These are phyloP conservation scores for Dactylella cylindrospora DNA, from an alignment of 2,329 filamentous ascomycete species.

Conservation along the genomic window DNA sequence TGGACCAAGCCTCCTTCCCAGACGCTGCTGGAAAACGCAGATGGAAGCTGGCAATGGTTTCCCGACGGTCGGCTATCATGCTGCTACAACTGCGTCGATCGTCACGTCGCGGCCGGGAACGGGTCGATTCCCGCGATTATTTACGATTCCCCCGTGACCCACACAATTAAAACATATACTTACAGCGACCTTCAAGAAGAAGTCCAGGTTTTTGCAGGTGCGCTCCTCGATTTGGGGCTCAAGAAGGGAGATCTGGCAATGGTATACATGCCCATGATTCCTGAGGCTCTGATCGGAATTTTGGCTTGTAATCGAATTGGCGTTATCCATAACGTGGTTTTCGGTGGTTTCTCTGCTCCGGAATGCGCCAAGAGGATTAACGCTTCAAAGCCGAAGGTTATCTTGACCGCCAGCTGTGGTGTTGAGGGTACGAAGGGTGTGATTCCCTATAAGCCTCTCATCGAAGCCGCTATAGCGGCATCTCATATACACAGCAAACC, in stretches of 20 bases:
- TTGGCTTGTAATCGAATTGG: slow-evolving; percentile 79
- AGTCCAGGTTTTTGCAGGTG: slow-evolving; percentile 78
- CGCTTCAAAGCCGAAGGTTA: slow-evolving; percentile 70
- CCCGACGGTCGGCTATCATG: slow-evolving; percentile 84
- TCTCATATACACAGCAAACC: slow-evolving; percentile 70
- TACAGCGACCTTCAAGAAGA: slow-evolving; percentile 76
- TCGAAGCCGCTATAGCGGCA: slow-evolving; percentile 67
- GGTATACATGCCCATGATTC: slow-evolving; percentile 97
- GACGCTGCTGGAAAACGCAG: slow-evolving; percentile 61
- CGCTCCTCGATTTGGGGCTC: slow-evolving; percentile 78
- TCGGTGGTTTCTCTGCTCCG: slow-evolving; percentile 81
- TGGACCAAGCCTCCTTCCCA: slow-evolving; percentile 76
- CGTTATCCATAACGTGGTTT: slow-evolving; percentile 87
- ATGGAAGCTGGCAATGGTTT: slow-evolving; percentile 83
- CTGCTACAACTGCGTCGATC: slow-evolving; percentile 86
- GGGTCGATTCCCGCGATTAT: slow-evolving; percentile 74
- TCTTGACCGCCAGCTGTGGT: slow-evolving; percentile 88
- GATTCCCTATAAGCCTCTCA: slow-evolving; percentile 72
- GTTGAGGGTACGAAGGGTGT: slow-evolving; percentile 71
- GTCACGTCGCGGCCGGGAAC: slow-evolving; percentile 78
- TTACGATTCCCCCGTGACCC: slow-evolving; percentile 84
- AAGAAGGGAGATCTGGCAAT: slow-evolving; percentile 81
- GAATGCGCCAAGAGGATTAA: slow-evolving; percentile 88
- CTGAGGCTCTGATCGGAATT: slow-evolving; percentile 80
- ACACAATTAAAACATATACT: slow-evolving; percentile 69